A percentile compares a stretch with the other conserved stretches of the same genome.
These are phyloP conservation scores for Evansstolkia leycettana DNA, from an alignment of 495 filamentous ascomycete species.

Conservation along the genomic window DNA sequence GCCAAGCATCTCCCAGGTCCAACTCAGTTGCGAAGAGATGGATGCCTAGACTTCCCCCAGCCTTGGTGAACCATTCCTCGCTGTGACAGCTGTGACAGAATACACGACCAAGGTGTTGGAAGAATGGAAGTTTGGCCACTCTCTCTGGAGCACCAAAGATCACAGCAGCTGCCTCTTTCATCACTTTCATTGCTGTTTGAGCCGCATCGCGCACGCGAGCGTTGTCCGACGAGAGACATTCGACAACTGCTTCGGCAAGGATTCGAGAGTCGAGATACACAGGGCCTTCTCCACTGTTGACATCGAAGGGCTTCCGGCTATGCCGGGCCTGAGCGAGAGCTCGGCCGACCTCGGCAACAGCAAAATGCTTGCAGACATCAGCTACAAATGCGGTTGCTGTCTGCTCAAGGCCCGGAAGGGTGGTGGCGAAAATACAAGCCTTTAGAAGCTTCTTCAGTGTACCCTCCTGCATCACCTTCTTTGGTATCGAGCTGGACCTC, in stretches of 20 bases:
- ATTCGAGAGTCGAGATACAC: conserved; percentile 74
- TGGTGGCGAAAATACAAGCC: conserved; percentile 75
- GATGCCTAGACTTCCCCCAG: conserved; percentile 82
- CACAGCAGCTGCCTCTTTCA: conserved; percentile 63
- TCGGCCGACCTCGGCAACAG: conserved; percentile 78
- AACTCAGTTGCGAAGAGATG: conserved; percentile 67
- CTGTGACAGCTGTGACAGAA: conserved; percentile 93
- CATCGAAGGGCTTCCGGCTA: conserved; percentile 61
- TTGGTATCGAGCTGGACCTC: conserved; percentile 66
- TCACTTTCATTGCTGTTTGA: conserved; percentile 57
- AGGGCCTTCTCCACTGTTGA: conserved; percentile 73
- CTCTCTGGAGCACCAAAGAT: conserved; percentile 69
- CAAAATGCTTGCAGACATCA: conserved; percentile 79
- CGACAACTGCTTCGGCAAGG: conserved; percentile 77
- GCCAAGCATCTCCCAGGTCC: conserved; percentile 72
- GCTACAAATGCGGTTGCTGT: conserved; percentile 61
- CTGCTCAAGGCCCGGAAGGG: conserved; percentile 63
- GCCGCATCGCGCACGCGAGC: conserved; percentile 72
- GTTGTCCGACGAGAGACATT: conserved; percentile 76
- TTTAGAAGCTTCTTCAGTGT: conserved; percentile 77
- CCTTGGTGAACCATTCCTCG: conserved; percentile 96
- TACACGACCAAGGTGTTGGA: conserved; percentile 60
- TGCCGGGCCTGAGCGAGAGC: conserved; percentile 66
- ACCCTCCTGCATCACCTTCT: conserved; percentile 71
- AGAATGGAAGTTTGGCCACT: conserved; percentile 65